Base-by-base conservation (phyloP, 208 protist genomes). In the Trypanosoma vivax region DNA sequence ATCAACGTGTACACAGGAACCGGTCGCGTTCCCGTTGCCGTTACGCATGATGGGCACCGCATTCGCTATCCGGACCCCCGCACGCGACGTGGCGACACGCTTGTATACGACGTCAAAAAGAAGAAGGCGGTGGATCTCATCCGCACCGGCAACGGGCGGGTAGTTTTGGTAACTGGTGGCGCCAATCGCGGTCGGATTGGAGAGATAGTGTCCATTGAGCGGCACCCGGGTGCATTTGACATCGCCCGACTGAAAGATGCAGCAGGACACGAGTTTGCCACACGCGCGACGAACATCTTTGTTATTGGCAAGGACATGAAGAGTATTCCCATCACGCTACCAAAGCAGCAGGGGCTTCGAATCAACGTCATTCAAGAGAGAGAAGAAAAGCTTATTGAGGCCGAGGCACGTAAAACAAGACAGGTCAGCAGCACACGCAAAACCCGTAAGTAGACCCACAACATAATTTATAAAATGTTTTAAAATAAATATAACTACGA, bases 21-120 rank as follows among this genome's bases (percentile, higher is more conserved):
- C 30, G 84, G 92, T 30, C 90, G 88, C 59, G 88, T 99, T 61
- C 98, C 98, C 51, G 97, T 93, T 72, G 61, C 98, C 58, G 78
- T 93, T 48, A 99, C 98, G 37, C 95, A 99, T 74, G 98, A 99
- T 65, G 98, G 97, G 48, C 95, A 98, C 76, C 99, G 97, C 66
- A 97, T 99, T 71, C 94, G 98, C 71, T 99, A 99, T 85, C 96
- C 97, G 43, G 93, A 99, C 72, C 97, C 97, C 65, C 63, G 77
- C 51, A 94, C 98, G 65, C 81, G 91, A 50, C 79, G 86, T 46
- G 93, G 95, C 62, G 98, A 99, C 85, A 97, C 97, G 37, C 77
- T 99, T 67, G 96, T 99, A 76, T 73, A 99, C 65, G 88, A 99
- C 72, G 28, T 99, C 33, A 88, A 94, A 55, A 95, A 90, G 34